Evolutionary conservation across 1,139 yeast genomes (phyloP).

Genomic region (Kodamaea fungicola): DNA sequence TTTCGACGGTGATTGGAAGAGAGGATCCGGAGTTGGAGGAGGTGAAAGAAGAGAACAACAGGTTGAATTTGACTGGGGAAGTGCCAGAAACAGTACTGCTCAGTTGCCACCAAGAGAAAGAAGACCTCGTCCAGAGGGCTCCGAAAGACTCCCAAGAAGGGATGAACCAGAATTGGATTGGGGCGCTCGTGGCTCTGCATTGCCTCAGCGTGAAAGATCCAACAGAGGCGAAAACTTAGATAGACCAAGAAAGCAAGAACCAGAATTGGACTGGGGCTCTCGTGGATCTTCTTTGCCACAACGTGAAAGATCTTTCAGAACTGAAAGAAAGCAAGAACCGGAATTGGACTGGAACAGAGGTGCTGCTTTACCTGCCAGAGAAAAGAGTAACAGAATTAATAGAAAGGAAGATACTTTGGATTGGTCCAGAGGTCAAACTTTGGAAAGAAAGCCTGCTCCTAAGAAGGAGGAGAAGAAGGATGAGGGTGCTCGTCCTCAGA

Average conservation of each 20-base stretch:
- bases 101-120: constrained; percentile 41
- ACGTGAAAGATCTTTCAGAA: constrained; percentile 17
- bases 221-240: constrained; percentile 35
- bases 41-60: constrained; percentile 23
- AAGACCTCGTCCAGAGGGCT: constrained; percentile 28
- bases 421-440: constrained; percentile 8
- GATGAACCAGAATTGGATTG: constrained; percentile 36
- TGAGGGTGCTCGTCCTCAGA: constrained; percentile 38
- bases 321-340: constrained; percentile 25
- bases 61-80: constrained; percentile 28
- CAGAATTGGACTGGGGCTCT: constrained; percentile 59
- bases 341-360: constrained; percentile 36
- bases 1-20: constrained; percentile 47
- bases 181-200: constrained; percentile 36
- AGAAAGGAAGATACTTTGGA: constrained; percentile 10
- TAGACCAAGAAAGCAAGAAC: constrained; percentile 46
- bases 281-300: constrained; percentile 43
- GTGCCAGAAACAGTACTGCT: constrained; percentile 32
- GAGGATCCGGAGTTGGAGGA: constrained; percentile 35
- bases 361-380: constrained; percentile 27
- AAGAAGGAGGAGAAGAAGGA: constrained; percentile 28
- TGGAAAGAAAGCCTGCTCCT: constrained; percentile 4
- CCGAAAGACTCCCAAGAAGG: constrained; percentile 27
- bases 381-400: constrained; percentile 20
- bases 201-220: constrained; percentile 28